Conservation (phyloP, 495 filamentous ascomycete genomes). For the Aspergillus asperescens region DNA sequence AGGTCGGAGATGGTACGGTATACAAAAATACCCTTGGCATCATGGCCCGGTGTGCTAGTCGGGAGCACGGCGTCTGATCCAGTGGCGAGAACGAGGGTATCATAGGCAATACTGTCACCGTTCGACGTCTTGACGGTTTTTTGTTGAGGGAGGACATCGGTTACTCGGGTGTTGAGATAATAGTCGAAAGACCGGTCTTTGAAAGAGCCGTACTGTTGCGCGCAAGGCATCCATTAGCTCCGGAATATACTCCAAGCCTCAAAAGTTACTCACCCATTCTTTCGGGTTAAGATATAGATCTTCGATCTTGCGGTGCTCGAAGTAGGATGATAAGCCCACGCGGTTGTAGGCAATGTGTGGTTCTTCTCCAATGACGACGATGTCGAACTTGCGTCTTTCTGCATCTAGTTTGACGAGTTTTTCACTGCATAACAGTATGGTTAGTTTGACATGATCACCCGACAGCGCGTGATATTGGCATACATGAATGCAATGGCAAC, state of each 20-base stretch:
- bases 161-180: constrained; percentile 78
- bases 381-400: constrained; percentile 69
- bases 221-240: background rate
- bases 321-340: constrained; percentile 91
- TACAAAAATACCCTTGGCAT: constrained; percentile 88
- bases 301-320: constrained; percentile 84
- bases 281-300: constrained; percentile 84
- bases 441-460: background rate
- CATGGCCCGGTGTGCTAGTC: constrained; percentile 71
- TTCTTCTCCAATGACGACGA: constrained; percentile 91
- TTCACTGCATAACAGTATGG: constrained; percentile 50
- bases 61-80: constrained; percentile 88
- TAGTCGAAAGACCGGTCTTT: constrained; percentile 67
- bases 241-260: background rate
- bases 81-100: constrained; percentile 85
- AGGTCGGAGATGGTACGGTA: constrained; percentile 88
- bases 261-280: constrained; percentile 66
- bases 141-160: constrained; percentile 55
- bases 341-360: constrained; percentile 90
- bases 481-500: constrained; percentile 93
- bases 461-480: constrained; percentile 21
- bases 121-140: constrained; percentile 69
- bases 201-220: constrained; percentile 45
- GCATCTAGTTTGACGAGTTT: constrained; percentile 85
- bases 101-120: constrained; percentile 70